A percentile compares a stretch with the other conserved stretches of the same genome.
Evolutionary conservation across 805 yeast species (phyloP).

Genomic region (Yarrowia phangngaensis): DNA sequence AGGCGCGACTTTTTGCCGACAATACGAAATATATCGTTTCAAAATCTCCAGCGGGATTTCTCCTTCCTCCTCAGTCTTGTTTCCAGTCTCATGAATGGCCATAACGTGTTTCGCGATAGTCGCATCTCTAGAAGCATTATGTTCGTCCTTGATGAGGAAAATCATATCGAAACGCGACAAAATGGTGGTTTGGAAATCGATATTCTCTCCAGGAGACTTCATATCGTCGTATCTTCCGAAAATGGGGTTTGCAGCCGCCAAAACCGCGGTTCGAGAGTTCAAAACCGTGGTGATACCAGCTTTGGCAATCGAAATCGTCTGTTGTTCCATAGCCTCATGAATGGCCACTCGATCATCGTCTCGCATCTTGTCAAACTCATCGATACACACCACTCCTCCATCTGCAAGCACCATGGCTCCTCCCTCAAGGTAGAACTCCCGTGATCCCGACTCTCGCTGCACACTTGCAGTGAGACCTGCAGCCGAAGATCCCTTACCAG

Average conservation of each 20-base stretch:
- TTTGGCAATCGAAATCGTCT: conserved; percentile 96
- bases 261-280: conserved; percentile 91
- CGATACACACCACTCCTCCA: conserved; percentile 98
- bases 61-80: conserved; percentile 52
- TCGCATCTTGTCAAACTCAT: conserved; percentile 98
- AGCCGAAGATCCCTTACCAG: conserved; percentile 99
- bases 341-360: conserved; percentile 98
- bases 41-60: conserved; percentile 86
- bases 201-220: conserved; percentile 96
- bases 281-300: conserved; percentile 98
- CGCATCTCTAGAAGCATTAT: conserved; percentile 76
- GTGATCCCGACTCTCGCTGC: conserved; percentile 77
- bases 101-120: conserved; percentile 92
- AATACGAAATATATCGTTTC: conserved; percentile 89
- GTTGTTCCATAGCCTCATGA: conserved; percentile 99
- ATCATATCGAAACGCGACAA: conserved; percentile 98
- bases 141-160: conserved; percentile 93
- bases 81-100: conserved; percentile 85
- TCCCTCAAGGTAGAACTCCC: conserved; percentile 95
- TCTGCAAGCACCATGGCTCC: conserved; percentile 99
- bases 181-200: conserved; percentile 95
- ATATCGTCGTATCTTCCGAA: conserved; percentile 95
- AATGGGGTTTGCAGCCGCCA: conserved; percentile 97
- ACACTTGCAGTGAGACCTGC: conserved; percentile 99
- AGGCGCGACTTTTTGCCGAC: conserved; percentile 89